These are phyloP conservation scores for Dorcoceras hygrometricum DNA, from an alignment of 257 asterid genomes.

Conservation along the genomic window DNA sequence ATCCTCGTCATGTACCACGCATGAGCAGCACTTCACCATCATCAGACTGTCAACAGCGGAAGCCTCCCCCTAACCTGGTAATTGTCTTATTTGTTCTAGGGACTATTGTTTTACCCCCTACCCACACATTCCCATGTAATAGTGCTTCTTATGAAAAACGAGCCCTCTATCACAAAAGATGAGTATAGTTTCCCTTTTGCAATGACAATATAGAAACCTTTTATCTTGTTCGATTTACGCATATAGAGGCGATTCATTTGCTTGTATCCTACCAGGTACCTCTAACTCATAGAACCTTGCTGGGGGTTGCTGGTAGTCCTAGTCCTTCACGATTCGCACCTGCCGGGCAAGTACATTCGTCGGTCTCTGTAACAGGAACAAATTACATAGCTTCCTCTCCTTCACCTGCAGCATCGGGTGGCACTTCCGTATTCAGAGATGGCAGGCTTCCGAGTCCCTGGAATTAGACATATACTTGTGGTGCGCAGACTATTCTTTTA, in stretches of 20 bases:
- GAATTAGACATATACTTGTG: conserved; percentile 36
- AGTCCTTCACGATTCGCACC: conserved; percentile 82
- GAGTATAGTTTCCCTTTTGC: neutral
- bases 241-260: conserved; percentile 22
- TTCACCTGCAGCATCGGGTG: conserved; percentile 93
- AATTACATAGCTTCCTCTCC: conserved; percentile 75
- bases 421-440: conserved; percentile 76
- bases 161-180: neutral
- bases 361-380: conserved; percentile 67
- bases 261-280: conserved; percentile 45
- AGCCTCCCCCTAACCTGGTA: conserved; percentile 56
- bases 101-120: conserved; percentile 1
- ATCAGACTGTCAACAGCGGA: conserved; percentile 72
- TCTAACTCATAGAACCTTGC: conserved; percentile 54
- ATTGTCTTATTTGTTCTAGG: conserved; percentile 13
- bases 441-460: conserved; percentile 65
- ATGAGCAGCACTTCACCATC: conserved; percentile 79
- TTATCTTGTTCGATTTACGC: conserved; percentile 11
- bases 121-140: conserved; percentile 6
- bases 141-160: neutral
- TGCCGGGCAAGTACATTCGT: conserved; percentile 56
- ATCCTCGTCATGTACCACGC: conserved; percentile 54
- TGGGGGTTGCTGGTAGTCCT: conserved; percentile 66
- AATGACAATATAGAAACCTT: neutral
- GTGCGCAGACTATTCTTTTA: neutral